Base-by-base conservation (phyloP, 1,139 yeast species). In the Saccharomyces hybrid region DNA sequence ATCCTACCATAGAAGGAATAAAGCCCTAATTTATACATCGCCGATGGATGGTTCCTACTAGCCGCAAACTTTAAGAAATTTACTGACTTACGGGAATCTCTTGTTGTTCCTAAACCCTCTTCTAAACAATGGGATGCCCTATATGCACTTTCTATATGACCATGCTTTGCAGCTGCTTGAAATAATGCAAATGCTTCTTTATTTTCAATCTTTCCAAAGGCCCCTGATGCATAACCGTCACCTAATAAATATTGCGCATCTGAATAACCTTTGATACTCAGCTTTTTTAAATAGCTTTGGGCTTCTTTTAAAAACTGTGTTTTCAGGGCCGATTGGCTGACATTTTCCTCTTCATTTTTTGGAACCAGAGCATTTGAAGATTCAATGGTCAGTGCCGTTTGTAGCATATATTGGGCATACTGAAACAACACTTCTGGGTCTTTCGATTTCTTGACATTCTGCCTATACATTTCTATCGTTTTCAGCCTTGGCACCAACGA, bases 201-300 rank as follows among this genome's bases (percentile, higher is more conserved):
- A 63, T 85, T 78, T 54, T 90, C 96, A n/a, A 86, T 77, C 66
- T 85, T 87, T 0, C 95, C 96, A 56, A 90, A 78, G 0, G 90
- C 90, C 1, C 96, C 96, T 3, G 93, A 84, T 27, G 93, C 81
- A 68, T 84, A 84, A 0, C 95, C 93, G 70, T 93, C 98, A 16
- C 84, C 99, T 47, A 93, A 74, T 42, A 91, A 76, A 68, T 91
- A 93, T 69, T 91, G 98, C 0, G 98, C 96, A 58, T 91, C 96
- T 2, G 85, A 80, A 64, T 84, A 86, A 4, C 97, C 96, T 60
- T 85, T 82, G 59, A 88, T 95, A 21, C 91, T 77, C 47, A 93
- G 77, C 64, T 82, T 82, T 60, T 82, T 84, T 60, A 93, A 76
- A 61, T 87, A 84, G 56, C 77, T 77, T 42, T 80, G 75, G 0